phyloP scores from a whole-genome alignment of 1,284 basidiomycete species.

The Ustilago xerochloae region DNA sequence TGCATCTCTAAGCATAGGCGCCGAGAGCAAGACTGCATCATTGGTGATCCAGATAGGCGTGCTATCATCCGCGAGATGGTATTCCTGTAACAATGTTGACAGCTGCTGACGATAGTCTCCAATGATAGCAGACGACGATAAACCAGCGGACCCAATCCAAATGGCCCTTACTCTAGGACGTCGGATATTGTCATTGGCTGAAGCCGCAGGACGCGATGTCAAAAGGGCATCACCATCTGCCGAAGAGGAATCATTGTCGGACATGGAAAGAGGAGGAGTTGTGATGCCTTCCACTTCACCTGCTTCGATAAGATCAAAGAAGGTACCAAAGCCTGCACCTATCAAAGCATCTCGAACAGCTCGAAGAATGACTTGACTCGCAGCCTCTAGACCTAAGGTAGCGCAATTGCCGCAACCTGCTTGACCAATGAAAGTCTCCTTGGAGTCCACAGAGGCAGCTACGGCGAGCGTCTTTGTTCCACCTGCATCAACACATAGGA shows the following conservation, averaged over 20 bases:
- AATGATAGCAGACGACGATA: conserved; percentile 33
- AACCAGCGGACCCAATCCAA: conserved; percentile 44
- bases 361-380: conserved; percentile 40
- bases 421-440: conserved; percentile 35
- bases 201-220: background rate
- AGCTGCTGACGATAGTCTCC: conserved; percentile 31
- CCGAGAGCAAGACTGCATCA: conserved; percentile 40
- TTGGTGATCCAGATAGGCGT: conserved; percentile 51
- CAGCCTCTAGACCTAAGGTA: conserved; percentile 38
- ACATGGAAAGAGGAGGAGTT: conserved; percentile 40
- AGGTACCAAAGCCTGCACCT: conserved; percentile 41
- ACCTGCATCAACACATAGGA: conserved; percentile 48
- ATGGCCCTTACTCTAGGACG: conserved; percentile 37
- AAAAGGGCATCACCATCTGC: conserved; percentile 23
- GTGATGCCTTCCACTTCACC: conserved; percentile 44
- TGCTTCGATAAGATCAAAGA: conserved; percentile 47
- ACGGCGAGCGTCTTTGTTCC: conserved; percentile 53
- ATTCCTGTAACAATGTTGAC: conserved; percentile 29
- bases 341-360: conserved; percentile 39
- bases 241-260: conserved; percentile 35
- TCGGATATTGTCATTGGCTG: background rate
- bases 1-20: conserved; percentile 42
- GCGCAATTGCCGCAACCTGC: conserved; percentile 51
- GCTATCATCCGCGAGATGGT: conserved; percentile 26
- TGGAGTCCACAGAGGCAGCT: conserved; percentile 24